phyloP scores from a whole-genome alignment of 1,284 basidiomycete species.

The Ceratobasidium papillatum region DNA sequence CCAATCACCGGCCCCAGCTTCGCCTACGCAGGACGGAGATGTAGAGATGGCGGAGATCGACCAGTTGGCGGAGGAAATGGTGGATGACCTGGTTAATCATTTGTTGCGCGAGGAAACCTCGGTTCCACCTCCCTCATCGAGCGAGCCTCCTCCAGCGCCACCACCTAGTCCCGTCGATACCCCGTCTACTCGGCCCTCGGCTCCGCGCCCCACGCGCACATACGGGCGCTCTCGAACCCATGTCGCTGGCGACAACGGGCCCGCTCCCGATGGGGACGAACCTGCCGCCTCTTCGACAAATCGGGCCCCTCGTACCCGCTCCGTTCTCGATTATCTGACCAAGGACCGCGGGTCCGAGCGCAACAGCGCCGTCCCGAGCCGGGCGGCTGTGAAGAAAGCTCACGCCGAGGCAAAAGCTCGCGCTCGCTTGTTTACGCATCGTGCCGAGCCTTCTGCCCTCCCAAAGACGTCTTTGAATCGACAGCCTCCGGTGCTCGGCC shows the following conservation, averaged over 20 bases:
- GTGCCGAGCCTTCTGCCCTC: neutral
- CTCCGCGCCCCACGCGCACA: neutral
- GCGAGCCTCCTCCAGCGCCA: neutral
- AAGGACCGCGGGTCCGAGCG: neutral
- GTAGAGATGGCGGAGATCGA: neutral
- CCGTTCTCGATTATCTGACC: neutral
- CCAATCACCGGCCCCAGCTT: neutral
- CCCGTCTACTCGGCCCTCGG: neutral
- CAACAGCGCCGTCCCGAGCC: neutral
- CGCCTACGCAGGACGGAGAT: neutral
- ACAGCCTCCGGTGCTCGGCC: neutral
- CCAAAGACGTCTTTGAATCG: neutral
- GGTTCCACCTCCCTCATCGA: neutral
- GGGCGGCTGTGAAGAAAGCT: neutral
- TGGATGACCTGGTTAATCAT: too few relatives aligned
- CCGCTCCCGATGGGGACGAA: too few relatives aligned
- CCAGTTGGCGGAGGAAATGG: too few relatives aligned
- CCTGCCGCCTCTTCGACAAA: too few relatives aligned
- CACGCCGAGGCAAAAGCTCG: neutral
- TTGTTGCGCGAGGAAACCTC: neutral
- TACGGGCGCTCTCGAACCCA: too few relatives aligned
- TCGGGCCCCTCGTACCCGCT: too few relatives aligned
- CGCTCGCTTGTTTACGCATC: neutral
- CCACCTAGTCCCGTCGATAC: neutral
- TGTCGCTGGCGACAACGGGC: too few relatives aligned